Evolutionary conservation across 768 basidiomycete species (phyloP).

Genomic region (Exidia glandulosa): DNA sequence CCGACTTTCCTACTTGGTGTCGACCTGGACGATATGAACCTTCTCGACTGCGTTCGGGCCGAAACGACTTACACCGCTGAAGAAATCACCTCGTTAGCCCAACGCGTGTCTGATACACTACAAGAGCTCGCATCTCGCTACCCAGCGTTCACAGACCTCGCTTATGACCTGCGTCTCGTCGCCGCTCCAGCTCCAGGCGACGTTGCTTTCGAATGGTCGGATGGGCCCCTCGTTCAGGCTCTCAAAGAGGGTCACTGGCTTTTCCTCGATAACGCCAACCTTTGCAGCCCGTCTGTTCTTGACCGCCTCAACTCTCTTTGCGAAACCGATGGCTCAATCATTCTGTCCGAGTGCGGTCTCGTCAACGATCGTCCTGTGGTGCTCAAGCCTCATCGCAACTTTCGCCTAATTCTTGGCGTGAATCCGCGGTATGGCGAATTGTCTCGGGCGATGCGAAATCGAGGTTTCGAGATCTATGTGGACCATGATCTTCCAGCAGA

Average conservation of each 20-base stretch:
- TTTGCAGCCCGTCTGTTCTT: constrained; percentile 90
- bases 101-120: too few species aligned
- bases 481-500: background rate
- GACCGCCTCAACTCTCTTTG: constrained; percentile 96
- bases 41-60: too few species aligned
- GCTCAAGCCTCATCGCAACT: constrained; percentile 74
- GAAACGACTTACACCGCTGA: too few species aligned
- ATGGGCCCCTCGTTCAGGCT: constrained; percentile 81
- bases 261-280: constrained; percentile 83
- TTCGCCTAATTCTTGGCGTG: constrained; percentile 88
- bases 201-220: constrained; percentile 75
- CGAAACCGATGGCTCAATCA: constrained; percentile 70
- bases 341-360: constrained; percentile 83
- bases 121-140: too few species aligned
- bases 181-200: background rate
- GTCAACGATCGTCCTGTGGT: constrained; percentile 65
- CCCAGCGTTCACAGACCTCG: too few species aligned
- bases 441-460: constrained; percentile 96
- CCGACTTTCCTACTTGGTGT: too few species aligned
- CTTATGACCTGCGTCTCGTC: background rate
- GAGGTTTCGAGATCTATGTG: constrained; percentile 77
- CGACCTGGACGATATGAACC: too few species aligned
- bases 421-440: constrained; percentile 88
- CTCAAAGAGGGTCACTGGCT: constrained; percentile 85
- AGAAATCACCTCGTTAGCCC: too few species aligned